Evolutionary conservation across 768 basidiomycete species (phyloP), one percentile per base, ranked within the genome.

Genomic region (Naganishia onofrii): DNA sequence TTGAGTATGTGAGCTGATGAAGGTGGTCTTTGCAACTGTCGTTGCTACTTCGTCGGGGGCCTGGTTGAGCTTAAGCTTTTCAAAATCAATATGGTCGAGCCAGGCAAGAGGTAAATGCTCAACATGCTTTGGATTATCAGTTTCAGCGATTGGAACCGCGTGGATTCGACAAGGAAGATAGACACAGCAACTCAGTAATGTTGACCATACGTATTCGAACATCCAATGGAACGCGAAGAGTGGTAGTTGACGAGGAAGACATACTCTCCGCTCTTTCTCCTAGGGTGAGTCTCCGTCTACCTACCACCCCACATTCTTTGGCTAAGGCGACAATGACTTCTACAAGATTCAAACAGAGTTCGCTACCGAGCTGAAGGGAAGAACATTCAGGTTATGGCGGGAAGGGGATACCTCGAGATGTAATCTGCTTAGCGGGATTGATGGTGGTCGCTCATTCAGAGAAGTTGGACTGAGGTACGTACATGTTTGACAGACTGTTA

Each of bases 171-270:
- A 3, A 12, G 32, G 8, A 55, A 29, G 29, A n/a, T n/a, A n/a
- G n/a, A 55, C 32, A 12, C 15, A 55, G 17, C 54, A 32, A 31
- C 29, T 19, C 34, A n/a, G 23, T n/a, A 31, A 58, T 58, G 57
- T 31, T 58, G n/a, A 58, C 57, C 17, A 58, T 58, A 23, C 57
- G 57, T n/a, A 58, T 58, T 34, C 34, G 57, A 58, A 12, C 57
- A 15, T 32, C 57, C 6, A 58, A 34, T 23, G 57, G 57, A 8
- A 58, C 57, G 3, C 57, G 34, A 12, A 38, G 57, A 58, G n/a
- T 58, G 57, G 23, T 23, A 23, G 34, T 58, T 7, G 34, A 58
- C 34, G 57, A 58, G 57, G 15, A 38, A 3, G 57, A 58, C 21
- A 32, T 58, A 28, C 57, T 58, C 1, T 58, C 57, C 1, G 32